These are phyloP conservation scores for Candida glaebosa DNA, from an alignment of 805 yeast species.

Conservation along the genomic window DNA sequence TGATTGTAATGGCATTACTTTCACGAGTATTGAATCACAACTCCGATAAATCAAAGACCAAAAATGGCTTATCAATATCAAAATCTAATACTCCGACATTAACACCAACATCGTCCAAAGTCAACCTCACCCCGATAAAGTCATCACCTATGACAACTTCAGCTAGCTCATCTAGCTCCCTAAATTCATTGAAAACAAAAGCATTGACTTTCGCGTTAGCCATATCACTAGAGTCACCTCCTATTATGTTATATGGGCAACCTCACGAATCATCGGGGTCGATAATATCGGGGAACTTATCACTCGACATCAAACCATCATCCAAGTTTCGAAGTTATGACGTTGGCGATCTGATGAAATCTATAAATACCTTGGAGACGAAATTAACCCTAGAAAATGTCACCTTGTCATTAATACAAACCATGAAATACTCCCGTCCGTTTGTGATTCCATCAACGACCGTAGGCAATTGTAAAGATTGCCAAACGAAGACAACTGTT, in stretches of 20 bases:
- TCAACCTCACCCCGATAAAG: constrained; percentile 4
- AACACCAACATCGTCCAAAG: constrained; percentile 4
- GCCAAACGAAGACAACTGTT: constrained; percentile 52
- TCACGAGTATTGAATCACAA: constrained; percentile 14
- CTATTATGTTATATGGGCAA: constrained; percentile 78
- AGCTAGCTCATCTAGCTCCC: constrained; percentile 3
- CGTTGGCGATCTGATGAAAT: background rate
- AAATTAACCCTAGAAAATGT: constrained; percentile 47
- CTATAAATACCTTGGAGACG: constrained; percentile 16
- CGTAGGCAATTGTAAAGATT: constrained; percentile 53
- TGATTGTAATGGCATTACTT: constrained; percentile 13
- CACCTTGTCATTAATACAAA: constrained; percentile 67
- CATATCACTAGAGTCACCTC: constrained; percentile 83
- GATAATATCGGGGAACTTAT: constrained; percentile 73
- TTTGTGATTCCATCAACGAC: constrained; percentile 51
- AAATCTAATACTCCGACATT: constrained; percentile 2
- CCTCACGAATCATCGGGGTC: constrained; percentile 83
- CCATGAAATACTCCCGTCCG: constrained; percentile 62
- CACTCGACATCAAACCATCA: constrained; percentile 31
- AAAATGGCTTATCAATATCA: constrained; percentile 4
- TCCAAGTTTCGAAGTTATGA: background rate
- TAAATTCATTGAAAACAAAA: background rate
- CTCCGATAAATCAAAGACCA: constrained; percentile 3
- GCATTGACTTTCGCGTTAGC: constrained; percentile 31
- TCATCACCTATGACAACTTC: constrained; percentile 5